Evolutionary conservation across 768 basidiomycete species (phyloP), one percentile per base, ranked within the genome.

Genomic region (Suillus brevipes): DNA sequence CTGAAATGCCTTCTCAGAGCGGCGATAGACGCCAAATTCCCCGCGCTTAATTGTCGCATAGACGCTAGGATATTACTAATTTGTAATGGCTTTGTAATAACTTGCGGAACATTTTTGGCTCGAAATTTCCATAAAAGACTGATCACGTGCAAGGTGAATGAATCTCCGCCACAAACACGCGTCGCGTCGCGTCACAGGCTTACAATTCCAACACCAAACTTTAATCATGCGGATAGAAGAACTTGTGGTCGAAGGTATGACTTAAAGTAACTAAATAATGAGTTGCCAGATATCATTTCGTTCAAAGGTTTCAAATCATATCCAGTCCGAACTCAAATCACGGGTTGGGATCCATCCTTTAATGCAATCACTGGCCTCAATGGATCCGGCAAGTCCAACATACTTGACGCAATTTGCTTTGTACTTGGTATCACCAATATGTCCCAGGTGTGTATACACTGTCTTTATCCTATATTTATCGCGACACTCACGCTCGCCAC

Each of bases 351-450:
- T 74, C 79, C 93, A 7, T 97, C 94, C 5, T 99, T 99, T 85
- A 99, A 99, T 75, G 97, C 97, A 6, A 99, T 99, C 78, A 97
- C 95, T 6, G 96, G 96, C 55, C 85, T 94, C 69, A 95, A 95
- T 81, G 95, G 94, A 3, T 97, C 95, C 0, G 97, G 97, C 70
- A 99, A 99, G 82, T 97, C 95, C 65, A 99, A 99, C 80, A 99
- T 99, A 71, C 87, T 99, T 67, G 97, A 99, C 81, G 96, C 97
- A 65, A 99, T 99, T 78, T 97, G 96, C 78, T 99, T 99, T 75
- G 97, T 98, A 18, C 84, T 99, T 23, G 97, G 97, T 18, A 93
- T 99, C 69, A 99, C 96, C 2, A 99, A 98, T 76, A 93, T 98
- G 91, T 82, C 91, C n/a, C 89, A 90, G 67, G 96, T 93, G 67